Conservation (phyloP, 208 protist species). For the Vickermania ingenoplastis region DNA sequence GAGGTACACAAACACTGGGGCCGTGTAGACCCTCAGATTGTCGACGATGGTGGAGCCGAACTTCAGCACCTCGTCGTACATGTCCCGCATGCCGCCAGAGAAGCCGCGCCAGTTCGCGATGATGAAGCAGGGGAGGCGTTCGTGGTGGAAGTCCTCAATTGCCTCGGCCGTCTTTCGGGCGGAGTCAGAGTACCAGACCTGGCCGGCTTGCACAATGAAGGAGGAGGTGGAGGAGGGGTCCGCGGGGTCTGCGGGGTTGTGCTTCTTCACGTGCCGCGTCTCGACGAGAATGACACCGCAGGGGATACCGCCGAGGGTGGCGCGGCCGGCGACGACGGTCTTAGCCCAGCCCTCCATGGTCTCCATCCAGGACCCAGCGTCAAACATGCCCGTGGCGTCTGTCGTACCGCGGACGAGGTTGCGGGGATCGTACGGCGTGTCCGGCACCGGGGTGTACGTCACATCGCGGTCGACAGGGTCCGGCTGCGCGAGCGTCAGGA, state of each 20-base stretch:
- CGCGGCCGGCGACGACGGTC: conserved; percentile 93
- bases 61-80: conserved; percentile 99
- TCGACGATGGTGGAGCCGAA: conserved; percentile 99
- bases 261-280: conserved; percentile 90
- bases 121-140: conserved; percentile 96
- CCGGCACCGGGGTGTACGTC: conserved; percentile 48
- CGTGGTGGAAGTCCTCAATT: conserved; percentile 95
- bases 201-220: conserved; percentile 75
- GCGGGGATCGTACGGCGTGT: conserved; percentile 79
- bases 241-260: conserved; percentile 94
- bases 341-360: conserved; percentile 94
- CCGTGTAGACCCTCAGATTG: conserved; percentile 91
- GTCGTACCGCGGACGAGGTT: conserved; percentile 52
- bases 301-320: conserved; percentile 95
- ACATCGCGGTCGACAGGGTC: conserved; percentile 79
- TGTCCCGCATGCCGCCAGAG: conserved; percentile 97
- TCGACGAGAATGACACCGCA: conserved; percentile 97
- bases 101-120: conserved; percentile 99
- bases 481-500: conserved; percentile 15
- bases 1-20: conserved; percentile 97
- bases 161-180: conserved; percentile 97
- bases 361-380: conserved; percentile 88
- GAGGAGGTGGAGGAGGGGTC: conserved; percentile 73
- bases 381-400: conserved; percentile 76
- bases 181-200: conserved; percentile 97